Percentiles rank a stretch among this genome's conserved stretches.
Conservation (phyloP, 768 basidiomycete genomes). For the Hygrophoropsis aurantiaca region DNA sequence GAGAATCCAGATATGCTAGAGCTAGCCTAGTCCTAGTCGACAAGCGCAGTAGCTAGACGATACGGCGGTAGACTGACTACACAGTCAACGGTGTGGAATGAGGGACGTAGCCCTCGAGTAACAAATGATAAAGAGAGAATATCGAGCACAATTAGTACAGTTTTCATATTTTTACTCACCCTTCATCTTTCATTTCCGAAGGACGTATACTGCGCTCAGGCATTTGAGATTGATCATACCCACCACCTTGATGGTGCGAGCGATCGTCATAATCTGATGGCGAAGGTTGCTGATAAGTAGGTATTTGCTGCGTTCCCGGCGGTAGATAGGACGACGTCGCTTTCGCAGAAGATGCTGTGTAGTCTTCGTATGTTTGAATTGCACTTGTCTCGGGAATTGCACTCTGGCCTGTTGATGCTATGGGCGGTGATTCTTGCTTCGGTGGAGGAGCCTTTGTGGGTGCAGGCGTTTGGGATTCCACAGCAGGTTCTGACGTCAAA, state of each 20-base stretch:
- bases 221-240: constrained; percentile 41
- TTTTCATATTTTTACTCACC: constrained; percentile 62
- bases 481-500: constrained; percentile 24
- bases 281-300: constrained; percentile 72
- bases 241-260: constrained; percentile 34
- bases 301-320: constrained; percentile 65
- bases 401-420: constrained; percentile 1
- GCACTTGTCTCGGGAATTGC: neutral
- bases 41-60: constrained; percentile 48
- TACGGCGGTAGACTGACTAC: constrained; percentile 45
- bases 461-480: constrained; percentile 19
- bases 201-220: constrained; percentile 72
- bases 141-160: constrained; percentile 9
- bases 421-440: constrained; percentile 18
- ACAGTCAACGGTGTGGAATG: constrained; percentile 19
- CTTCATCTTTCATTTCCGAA: constrained; percentile 97
- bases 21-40: constrained; percentile 73
- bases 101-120: too few species aligned
- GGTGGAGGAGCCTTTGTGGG: constrained; percentile 14
- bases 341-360: constrained; percentile 4
- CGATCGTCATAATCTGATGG: constrained; percentile 48
- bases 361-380: constrained; percentile 16
- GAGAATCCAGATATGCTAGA: constrained; percentile 66
- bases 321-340: constrained; percentile 36
- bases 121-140: too few species aligned